Evolutionary conservation across 208 protist species (phyloP).

Genomic region (Leishmania tarentolae): DNA sequence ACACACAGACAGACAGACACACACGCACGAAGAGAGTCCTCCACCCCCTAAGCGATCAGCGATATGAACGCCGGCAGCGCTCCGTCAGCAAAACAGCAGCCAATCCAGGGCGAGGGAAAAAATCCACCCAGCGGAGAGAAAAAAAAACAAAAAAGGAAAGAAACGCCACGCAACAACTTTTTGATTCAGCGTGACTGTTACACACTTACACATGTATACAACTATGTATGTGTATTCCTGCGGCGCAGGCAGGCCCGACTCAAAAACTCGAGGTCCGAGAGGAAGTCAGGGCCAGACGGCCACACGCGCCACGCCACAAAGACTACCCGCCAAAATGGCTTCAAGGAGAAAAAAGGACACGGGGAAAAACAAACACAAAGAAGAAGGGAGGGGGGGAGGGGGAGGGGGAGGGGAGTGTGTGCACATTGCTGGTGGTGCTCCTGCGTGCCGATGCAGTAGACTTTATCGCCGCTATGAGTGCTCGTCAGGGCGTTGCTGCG

Average conservation of each 20-base stretch:
- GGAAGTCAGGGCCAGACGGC: too few species aligned
- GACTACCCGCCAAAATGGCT: background rate
- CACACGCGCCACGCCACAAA: background rate
- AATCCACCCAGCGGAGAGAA: background rate
- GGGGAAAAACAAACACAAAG: background rate
- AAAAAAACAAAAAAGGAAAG: too few species aligned
- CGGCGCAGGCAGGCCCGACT: background rate
- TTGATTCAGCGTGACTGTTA: too few species aligned
- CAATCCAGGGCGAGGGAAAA: background rate
- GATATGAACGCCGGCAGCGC: background rate
- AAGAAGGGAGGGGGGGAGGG: background rate
- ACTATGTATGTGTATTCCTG: too few species aligned
- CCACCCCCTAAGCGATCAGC: background rate
- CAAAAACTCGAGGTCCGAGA: background rate
- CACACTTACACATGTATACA: too few species aligned
- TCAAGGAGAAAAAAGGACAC: background rate
- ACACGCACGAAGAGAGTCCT: background rate
- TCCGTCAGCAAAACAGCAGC: background rate
- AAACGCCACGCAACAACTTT: too few species aligned
- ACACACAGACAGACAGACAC: background rate
- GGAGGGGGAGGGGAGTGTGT: too few species aligned
- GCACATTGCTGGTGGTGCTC: background rate
- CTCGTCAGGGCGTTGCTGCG: background rate
- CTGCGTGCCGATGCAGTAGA: background rate
- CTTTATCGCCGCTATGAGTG: background rate